Percentiles rank a stretch among this genome's conserved stretches.
These are phyloP conservation scores for Fusarium udum DNA, from an alignment of 2,329 filamentous ascomycete species.

Conservation along the genomic window DNA sequence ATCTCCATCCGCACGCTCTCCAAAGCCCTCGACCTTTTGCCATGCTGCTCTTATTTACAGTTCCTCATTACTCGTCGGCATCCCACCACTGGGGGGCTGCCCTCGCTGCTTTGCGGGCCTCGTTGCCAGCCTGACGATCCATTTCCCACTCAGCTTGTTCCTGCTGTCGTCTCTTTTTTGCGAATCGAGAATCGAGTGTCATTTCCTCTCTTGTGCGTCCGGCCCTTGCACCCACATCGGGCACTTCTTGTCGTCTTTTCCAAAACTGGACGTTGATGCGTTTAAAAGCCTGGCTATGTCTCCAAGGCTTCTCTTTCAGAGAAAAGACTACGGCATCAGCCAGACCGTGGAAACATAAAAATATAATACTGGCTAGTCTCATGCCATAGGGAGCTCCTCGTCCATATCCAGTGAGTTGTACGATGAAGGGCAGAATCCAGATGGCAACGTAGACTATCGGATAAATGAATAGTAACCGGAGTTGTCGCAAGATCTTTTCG, in stretches of 20 bases:
- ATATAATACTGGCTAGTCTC: conserved; percentile 63
- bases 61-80: conserved; percentile 20
- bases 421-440: conserved; percentile 77
- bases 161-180: conserved; percentile 58
- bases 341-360: conserved; percentile 71
- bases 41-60: background rate
- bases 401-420: conserved; percentile 61
- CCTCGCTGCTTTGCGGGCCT: conserved; percentile 14
- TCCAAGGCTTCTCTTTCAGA: conserved; percentile 76
- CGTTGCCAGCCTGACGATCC: conserved; percentile 3
- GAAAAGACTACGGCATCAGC: conserved; percentile 76
- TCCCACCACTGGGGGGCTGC: conserved; percentile 47
- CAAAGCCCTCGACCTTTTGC: background rate
- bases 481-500: conserved; percentile 70
- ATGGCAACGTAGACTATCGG: conserved; percentile 76
- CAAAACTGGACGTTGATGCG: conserved; percentile 24
- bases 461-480: conserved; percentile 79
- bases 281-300: conserved; percentile 28
- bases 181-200: conserved; percentile 59
- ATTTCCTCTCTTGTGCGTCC: conserved; percentile 64
- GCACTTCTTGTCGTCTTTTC: background rate
- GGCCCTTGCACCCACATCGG: conserved; percentile 35
- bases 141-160: conserved; percentile 54
- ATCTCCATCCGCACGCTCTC: conserved; percentile 19
- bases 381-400: conserved; percentile 63